These are phyloP conservation scores for Stachybotrys chartarum DNA, from an alignment of 2,329 filamentous ascomycete species.

Conservation along the genomic window DNA sequence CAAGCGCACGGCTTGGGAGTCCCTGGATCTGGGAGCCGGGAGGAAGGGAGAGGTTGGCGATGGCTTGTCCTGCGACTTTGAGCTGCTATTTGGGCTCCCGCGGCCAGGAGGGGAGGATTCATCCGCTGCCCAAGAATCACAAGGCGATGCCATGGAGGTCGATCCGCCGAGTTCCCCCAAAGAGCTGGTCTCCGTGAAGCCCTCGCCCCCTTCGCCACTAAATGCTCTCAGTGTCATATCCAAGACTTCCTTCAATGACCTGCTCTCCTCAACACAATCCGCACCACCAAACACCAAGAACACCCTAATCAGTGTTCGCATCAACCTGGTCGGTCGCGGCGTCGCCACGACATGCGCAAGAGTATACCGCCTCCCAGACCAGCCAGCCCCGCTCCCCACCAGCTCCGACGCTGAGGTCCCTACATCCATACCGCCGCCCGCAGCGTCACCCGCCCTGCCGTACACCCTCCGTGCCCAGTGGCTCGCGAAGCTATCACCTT, in stretches of 20 bases:
- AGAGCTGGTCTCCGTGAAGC: not conserved
- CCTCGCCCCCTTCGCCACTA: slow-evolving; percentile 3
- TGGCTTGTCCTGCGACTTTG: slow-evolving; percentile 81
- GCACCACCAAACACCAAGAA: slow-evolving; percentile 20
- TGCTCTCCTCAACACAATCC: slow-evolving; percentile 13
- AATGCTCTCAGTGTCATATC: slow-evolving; percentile 14
- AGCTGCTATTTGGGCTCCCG: slow-evolving; percentile 46
- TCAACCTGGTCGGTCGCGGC: slow-evolving; percentile 64
- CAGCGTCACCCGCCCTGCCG: slow-evolving; percentile 23
- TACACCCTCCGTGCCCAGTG: slow-evolving; percentile 58
- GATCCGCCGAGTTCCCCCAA: slow-evolving; percentile 10
- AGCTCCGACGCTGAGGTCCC: slow-evolving; percentile 36
- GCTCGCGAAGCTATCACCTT: slow-evolving; percentile 49
- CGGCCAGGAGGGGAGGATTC: slow-evolving; percentile 6
- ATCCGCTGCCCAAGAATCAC: slow-evolving; percentile 1
- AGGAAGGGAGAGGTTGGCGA: slow-evolving; percentile 76
- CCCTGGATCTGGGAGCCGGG: slow-evolving; percentile 64
- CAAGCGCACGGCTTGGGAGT: slow-evolving; percentile 69
- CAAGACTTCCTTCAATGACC: slow-evolving; percentile 21
- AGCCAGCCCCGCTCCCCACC: slow-evolving; percentile 9
- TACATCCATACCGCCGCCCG: slow-evolving; percentile 29
- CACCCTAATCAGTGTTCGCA: slow-evolving; percentile 51
- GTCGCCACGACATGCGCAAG: slow-evolving; percentile 65
- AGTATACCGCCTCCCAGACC: slow-evolving; percentile 71
- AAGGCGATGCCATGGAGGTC: slow-evolving; percentile 21